Evolutionary conservation across 164 flowering plant genomes (phyloP), one percentile per base, ranked within the genome.

Genomic region (Saururus chinensis): DNA sequence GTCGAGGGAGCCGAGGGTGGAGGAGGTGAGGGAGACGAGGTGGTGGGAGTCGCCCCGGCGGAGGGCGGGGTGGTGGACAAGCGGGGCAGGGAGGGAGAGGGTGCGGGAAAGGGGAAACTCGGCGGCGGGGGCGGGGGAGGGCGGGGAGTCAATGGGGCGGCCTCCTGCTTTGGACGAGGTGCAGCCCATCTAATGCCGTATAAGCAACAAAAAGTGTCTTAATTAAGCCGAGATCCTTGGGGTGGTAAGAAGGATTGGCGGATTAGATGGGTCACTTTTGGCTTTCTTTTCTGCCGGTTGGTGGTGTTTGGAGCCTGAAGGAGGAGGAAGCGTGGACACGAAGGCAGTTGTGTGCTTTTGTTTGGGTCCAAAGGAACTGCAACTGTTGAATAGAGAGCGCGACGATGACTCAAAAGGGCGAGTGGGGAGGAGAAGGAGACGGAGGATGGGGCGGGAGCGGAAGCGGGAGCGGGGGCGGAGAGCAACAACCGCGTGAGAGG

Each of bases 1-100:
- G 62, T 22, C 20, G 53, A 40, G 26, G 52, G 35, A 30, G 53
- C 41, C 26, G 25, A 22, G 56, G 45, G 96, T 87, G 63, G 93
- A 78, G 71, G 92, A 89, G 41, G 88, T 87, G 70, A 89, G 82
- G 14, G 85, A 82, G 30, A 87, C 97, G 14, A 84, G 79, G 72
- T 87, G 95, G 65, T 82, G 83, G 13, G 87, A 68, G 69, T 89
- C 97, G 22, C 92, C 95, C 56, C 88, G 78, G 19, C 67, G 62
- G 41, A 74, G 61, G 1, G 97, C 84, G 0, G 86, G 95, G 69
- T 89, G 95, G 65, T 87, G 95, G 26, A 87, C 56, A 1, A 86
- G 72, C 0, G 90, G 91, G 1, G 83, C 66, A 0, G 86, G 77
- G 20, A 82, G 70, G 41, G 92, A 83, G 25, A 80, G 64, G 40